These are phyloP conservation scores for Ramaria rubella DNA, from an alignment of 768 basidiomycete species.

Conservation along the genomic window DNA sequence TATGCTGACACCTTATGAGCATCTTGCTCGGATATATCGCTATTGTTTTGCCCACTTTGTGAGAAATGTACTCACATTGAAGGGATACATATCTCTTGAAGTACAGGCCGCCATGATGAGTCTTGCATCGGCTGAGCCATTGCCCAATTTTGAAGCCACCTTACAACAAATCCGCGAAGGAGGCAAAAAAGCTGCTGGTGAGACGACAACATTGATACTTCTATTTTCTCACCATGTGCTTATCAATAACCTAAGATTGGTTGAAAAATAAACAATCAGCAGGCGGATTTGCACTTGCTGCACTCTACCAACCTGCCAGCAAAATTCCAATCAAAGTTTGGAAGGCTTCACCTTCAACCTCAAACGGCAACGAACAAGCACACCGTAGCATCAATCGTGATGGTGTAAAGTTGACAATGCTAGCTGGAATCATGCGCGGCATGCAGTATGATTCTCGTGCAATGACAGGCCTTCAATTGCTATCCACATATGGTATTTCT, in stretches of 20 bases:
- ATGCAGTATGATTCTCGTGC: conserved; percentile 5
- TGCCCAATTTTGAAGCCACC: conserved; percentile 15
- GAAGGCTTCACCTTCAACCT: conserved; percentile 21
- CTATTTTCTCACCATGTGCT: not conserved
- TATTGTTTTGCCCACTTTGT: conserved; percentile 22
- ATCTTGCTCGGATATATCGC: conserved; percentile 19
- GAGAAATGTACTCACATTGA: conserved; percentile 17
- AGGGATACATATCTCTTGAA: conserved; percentile 3
- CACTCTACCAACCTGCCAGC: conserved; percentile 22
- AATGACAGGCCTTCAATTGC: not conserved
- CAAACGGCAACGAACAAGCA: conserved; percentile 23
- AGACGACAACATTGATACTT: not conserved
- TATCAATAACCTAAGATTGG: conserved; percentile 21
- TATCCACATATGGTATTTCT: not conserved
- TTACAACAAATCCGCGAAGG: conserved; percentile 17
- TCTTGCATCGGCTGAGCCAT: conserved; percentile 19
- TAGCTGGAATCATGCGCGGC: conserved; percentile 22
- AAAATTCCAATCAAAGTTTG: conserved; percentile 25
- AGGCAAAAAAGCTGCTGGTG: conserved; percentile 21
- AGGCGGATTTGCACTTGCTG: conserved; percentile 19
- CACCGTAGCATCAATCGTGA: conserved; percentile 23
- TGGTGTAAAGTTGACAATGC: conserved; percentile 20
- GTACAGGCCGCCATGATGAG: conserved; percentile 21
- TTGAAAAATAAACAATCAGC: conserved; percentile 21
- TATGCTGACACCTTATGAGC: conserved; percentile 23